phyloP scores from a whole-genome alignment of 108 stramenopile species.

The Schizochytrium sp. region DNA sequence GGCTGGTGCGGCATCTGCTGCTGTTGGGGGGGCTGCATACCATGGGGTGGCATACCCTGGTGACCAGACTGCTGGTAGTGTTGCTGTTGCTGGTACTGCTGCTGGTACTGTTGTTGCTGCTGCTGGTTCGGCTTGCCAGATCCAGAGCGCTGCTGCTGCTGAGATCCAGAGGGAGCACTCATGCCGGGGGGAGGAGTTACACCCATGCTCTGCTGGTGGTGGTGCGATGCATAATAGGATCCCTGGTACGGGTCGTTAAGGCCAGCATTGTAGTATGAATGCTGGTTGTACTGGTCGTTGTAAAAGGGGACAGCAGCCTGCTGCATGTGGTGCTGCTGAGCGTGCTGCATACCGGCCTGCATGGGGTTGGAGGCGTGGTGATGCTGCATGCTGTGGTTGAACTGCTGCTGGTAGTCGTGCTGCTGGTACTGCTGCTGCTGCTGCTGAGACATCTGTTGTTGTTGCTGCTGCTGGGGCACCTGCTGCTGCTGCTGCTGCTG shows the following conservation, averaged over 20 bases:
- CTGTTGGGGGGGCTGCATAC: conserved; percentile 24
- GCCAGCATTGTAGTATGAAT: not conserved
- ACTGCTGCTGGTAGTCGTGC: not conserved
- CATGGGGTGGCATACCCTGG: conserved; percentile 38
- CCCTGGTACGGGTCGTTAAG: not conserved
- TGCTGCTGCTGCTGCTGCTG: not conserved
- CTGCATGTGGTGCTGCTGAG: conserved; percentile 56
- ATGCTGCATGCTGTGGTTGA: not conserved
- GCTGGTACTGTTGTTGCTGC: not conserved
- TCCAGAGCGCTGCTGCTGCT: conserved; percentile 21
- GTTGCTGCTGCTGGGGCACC: not conserved
- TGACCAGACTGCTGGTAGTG: not conserved
- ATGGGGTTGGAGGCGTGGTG: not conserved
- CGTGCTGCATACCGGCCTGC: not conserved
- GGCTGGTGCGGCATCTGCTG: not conserved
- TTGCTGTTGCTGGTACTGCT: conserved; percentile 8
- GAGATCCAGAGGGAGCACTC: not conserved
- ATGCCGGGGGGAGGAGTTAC: conserved; percentile 20
- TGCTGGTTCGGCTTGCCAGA: not conserved
- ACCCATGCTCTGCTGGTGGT: not conserved
- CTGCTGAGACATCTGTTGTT: not conserved
- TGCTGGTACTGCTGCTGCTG: conserved; percentile 20
- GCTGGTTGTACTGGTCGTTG: conserved; percentile 31
- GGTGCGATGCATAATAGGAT: conserved; percentile 7
- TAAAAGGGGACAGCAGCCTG: not conserved